Base-by-base conservation (phyloP, 306 rosid species). In the Sicyos edulis region DNA sequence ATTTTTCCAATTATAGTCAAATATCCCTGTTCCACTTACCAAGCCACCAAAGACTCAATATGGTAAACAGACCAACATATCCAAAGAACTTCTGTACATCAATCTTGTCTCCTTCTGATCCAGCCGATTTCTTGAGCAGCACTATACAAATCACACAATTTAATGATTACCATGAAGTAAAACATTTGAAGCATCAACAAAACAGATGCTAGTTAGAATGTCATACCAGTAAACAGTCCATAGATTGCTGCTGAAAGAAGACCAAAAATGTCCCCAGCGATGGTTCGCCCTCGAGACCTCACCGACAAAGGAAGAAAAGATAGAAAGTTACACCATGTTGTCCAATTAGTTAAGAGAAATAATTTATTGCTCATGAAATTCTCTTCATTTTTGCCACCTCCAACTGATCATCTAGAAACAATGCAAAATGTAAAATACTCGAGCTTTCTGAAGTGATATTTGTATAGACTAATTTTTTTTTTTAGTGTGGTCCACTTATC, bases 21-120 rank as follows among this genome's bases (percentile, higher is more conserved):
- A 4, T 40, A 42, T 29, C 10, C 44, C 70, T 62, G 13, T 37
- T 17, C 53, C 59, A 71, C 86, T 83, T 76, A 86, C 93, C 91
- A 70, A 90, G 85, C 96, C 96, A 90, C 91, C 96, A 90, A 78
- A 90, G 89, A 64, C 89, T 87, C 68, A 87, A 67, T 45, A 90
- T 54, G 77, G 88, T 50, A 77, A 81, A 90, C 80, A 90, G 88
- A 80, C 96, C 96, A 72, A 90, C 74, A 73, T 80, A 86, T 64
- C 93, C 91, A 73, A 90, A 90, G 74, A 87, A 49, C 83, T 86
- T 87, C 76, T 88, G 91, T 75, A 90, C 84, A 78, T 90, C 91
- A 80, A 75, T 83, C 82, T 82, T 80, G 68, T 83, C 82, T 57
- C 89, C 91, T 80, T 84, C 81, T 57, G 91, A 81, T 82, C 96